phyloP scores from a whole-genome alignment of 257 asterid genomes.

The Solanum paucissectum region DNA sequence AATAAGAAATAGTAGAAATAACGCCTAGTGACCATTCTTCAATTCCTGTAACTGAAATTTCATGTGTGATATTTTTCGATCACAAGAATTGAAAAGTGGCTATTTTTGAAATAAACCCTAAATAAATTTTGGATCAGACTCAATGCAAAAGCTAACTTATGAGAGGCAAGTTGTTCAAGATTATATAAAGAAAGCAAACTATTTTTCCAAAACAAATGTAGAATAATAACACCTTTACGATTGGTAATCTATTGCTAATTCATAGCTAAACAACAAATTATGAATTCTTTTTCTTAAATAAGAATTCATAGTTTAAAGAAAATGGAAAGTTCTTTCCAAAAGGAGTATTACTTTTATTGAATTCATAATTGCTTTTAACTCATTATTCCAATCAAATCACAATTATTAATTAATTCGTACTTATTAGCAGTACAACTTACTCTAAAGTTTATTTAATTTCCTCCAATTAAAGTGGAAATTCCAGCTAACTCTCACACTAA shows the following conservation, averaged over 20 bases:
- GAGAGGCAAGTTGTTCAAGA: too few species aligned
- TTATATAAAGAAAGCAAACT: too few species aligned
- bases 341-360: not conserved
- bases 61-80: not conserved
- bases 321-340: not conserved
- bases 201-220: not conserved
- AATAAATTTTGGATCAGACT: not conserved
- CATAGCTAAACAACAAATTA: too few species aligned
- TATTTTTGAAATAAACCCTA: not conserved
- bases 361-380: not conserved
- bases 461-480: not conserved
- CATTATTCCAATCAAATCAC: not conserved
- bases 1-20: not conserved
- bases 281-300: not conserved
- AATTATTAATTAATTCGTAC: not conserved
- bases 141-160: too few species aligned
- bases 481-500: not conserved
- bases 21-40: not conserved
- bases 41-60: not conserved
- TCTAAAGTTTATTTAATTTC: not conserved
- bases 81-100: not conserved
- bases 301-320: not conserved
- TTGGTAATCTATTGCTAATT: too few species aligned
- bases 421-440: not conserved
- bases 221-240: not conserved